Conservation (phyloP, 1,284 basidiomycete genomes). For the Sanghuangporus baumii region DNA sequence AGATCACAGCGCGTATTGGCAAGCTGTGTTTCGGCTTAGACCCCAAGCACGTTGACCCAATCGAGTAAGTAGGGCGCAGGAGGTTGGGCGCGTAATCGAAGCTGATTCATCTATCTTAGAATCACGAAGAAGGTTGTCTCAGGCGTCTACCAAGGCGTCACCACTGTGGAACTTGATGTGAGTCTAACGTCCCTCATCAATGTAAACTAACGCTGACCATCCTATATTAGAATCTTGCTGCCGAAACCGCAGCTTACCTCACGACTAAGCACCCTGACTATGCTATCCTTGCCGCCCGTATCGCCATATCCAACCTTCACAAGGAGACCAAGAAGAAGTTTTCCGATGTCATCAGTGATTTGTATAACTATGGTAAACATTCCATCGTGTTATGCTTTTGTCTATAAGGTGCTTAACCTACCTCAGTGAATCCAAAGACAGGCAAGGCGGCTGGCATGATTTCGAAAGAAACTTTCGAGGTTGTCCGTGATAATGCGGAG, state of each 20-base stretch:
- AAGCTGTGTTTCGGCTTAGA: slow-evolving; percentile 99
- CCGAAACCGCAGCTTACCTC: slow-evolving; percentile 96
- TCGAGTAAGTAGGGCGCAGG: slow-evolving; percentile 59
- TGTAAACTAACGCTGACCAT: slow-evolving; percentile 2
- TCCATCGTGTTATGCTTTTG: background rate
- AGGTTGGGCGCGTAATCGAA: background rate
- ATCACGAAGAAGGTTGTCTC: slow-evolving; percentile 93
- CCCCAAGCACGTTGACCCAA: slow-evolving; percentile 88
- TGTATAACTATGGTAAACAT: slow-evolving; percentile 80
- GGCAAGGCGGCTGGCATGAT: slow-evolving; percentile 87
- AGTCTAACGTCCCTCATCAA: slow-evolving; percentile 26
- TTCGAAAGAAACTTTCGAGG: slow-evolving; percentile 80
- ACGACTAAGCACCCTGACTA: slow-evolving; percentile 98
- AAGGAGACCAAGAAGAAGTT: slow-evolving; percentile 99
- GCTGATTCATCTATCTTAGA: slow-evolving; percentile 31
- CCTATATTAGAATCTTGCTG: slow-evolving; percentile 72
- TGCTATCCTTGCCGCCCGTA: slow-evolving; percentile 95
- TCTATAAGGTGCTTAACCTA: background rate
- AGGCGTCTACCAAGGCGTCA: slow-evolving; percentile 94
- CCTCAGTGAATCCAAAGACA: slow-evolving; percentile 94
- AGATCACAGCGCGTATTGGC: slow-evolving; percentile 89
- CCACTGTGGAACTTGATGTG: slow-evolving; percentile 95
- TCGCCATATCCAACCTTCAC: slow-evolving; percentile 98
- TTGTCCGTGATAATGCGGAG: slow-evolving; percentile 81
- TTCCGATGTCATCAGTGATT: slow-evolving; percentile 85